A percentile compares a stretch with the other conserved stretches of the same genome.
These are phyloP conservation scores for Allomyces macrogynus DNA, from an alignment of 192 early-diverging fungal species.

Conservation along the genomic window DNA sequence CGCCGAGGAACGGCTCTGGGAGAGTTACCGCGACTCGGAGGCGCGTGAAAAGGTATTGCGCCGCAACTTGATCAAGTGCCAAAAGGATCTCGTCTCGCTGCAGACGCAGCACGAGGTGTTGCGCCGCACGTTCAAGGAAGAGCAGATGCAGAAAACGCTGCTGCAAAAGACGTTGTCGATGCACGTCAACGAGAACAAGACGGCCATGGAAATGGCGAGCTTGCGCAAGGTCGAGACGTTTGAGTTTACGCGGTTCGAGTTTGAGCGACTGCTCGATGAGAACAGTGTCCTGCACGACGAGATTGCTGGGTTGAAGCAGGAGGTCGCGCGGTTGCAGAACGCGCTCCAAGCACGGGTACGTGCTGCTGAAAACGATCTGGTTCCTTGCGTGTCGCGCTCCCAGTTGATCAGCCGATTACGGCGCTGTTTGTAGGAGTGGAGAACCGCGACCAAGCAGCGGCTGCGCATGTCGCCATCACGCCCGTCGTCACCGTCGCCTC, in stretches of 20 bases:
- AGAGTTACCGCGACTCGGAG: conserved; percentile 8
- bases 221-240: neutral
- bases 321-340: neutral
- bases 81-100: neutral
- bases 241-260: neutral
- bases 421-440: neutral
- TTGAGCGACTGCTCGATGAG: neutral
- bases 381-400: neutral
- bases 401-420: too few relatives aligned
- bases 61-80: conserved; percentile 8
- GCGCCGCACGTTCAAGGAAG: neutral
- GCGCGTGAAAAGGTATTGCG: conserved; percentile 9
- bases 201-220: neutral
- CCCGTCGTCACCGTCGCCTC: neutral
- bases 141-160: neutral
- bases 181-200: neutral
- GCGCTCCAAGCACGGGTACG: neutral
- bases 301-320: neutral
- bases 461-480: neutral
- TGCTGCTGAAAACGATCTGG: neutral
- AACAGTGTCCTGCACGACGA: neutral
- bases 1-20: conserved; percentile 9
- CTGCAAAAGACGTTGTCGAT: neutral
- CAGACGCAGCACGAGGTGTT: neutral
- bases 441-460: neutral